Evolutionary conservation across 2,329 filamentous ascomycete species (phyloP).

Genomic region (Xylariaceae sp.): DNA sequence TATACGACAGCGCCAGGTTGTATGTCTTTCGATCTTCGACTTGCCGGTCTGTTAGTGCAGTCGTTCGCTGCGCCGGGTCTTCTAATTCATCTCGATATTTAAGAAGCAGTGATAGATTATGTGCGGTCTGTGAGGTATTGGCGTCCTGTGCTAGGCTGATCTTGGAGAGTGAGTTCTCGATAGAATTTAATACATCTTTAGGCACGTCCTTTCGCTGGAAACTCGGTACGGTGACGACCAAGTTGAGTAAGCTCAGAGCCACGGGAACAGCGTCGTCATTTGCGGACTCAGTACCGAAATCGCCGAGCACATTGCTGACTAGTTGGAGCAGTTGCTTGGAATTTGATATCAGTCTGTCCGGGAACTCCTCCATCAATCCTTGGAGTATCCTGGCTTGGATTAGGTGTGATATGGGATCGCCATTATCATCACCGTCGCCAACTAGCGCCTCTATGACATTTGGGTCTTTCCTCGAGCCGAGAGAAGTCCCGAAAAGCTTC

Average conservation of each 20-base stretch:
- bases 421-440: constrained; percentile 31
- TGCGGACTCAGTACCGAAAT: constrained; percentile 39
- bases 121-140: constrained; percentile 50
- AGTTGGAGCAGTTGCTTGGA: constrained; percentile 63
- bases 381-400: constrained; percentile 60
- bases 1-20: constrained; percentile 59
- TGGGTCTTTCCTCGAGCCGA: constrained; percentile 35
- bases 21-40: constrained; percentile 60
- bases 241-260: constrained; percentile 57
- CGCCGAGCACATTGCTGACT: constrained; percentile 55
- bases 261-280: constrained; percentile 49
- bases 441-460: constrained; percentile 30
- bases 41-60: constrained; percentile 44
- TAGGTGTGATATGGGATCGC: constrained; percentile 44
- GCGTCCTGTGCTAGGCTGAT: constrained; percentile 39
- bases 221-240: constrained; percentile 54
- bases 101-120: constrained; percentile 53
- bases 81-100: constrained; percentile 53
- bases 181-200: constrained; percentile 38
- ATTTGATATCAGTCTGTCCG: constrained; percentile 59
- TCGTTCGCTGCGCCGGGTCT: constrained; percentile 37
- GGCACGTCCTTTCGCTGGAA: constrained; percentile 50
- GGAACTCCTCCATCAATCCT: constrained; percentile 58
- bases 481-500: constrained; percentile 54
- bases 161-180: constrained; percentile 47